Base-by-base conservation (phyloP, 257 asterid genomes). In the Hygrophila difformis region DNA sequence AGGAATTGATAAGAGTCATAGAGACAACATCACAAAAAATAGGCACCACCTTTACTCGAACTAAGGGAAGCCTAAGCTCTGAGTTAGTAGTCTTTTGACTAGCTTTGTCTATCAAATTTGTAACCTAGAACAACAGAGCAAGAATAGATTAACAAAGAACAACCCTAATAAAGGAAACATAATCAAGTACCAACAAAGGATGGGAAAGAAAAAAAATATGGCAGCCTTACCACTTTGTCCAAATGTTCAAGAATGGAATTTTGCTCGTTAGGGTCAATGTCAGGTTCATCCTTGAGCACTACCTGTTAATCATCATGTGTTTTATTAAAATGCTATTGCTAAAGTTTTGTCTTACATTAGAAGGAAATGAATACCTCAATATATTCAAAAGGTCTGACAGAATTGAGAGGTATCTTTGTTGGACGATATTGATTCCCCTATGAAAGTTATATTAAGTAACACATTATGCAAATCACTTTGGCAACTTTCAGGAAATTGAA, bases 341-440 rank as follows among this genome's bases (percentile, higher is more conserved):
- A 55, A 53, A 29, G 51, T 51, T 26, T 40, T 62, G 37, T 65
- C 58, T 41, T 48, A 29, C 41, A 14, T 49, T 15, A 39, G 34
- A 41, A 38, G 48, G 44, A 56, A 56, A 64, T 47, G 49, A 62
- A 48, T 52, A 89, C 96, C 98, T 89, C 98, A 44, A 84, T 59
- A 69, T 89, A 89, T 49, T 85, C 92, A 62, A 89, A 89, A 43
- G 94, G 98, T 62, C 98, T 78, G 74, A 89, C 98, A 38, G 94
- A 75, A 51, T 48, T 76, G 51, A 89, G 82, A 60, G 94, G 96
- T 77, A 89, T 85, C 82, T 89, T 89, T 20, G 93, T 77, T 33
- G 98, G 94, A 16, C 96, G 93, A 53, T 89, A 89, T 51, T 89
- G 98, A 70, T 79, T 89, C 59, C 96, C 96, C 98, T 85, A 51